Conservation (phyloP, 78 protist species). For the Planoprotostelium fungivorum region DNA sequence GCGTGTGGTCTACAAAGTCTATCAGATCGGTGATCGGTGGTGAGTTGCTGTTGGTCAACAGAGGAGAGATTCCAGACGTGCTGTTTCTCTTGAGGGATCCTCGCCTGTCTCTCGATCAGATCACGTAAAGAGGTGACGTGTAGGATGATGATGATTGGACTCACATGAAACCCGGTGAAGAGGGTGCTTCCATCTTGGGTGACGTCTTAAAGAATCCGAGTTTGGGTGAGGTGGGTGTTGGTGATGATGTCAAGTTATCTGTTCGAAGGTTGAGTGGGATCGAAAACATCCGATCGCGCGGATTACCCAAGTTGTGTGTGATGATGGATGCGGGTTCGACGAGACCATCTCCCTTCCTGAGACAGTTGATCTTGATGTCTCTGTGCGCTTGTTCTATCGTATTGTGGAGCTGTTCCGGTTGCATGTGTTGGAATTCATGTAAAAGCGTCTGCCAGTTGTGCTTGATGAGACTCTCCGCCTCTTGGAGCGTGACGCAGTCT, state of each 20-base stretch:
- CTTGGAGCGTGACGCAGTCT: neutral
- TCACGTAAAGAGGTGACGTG: too few relatives aligned
- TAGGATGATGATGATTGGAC: too few relatives aligned
- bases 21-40: neutral
- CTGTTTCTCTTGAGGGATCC: too few relatives aligned
- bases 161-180: neutral
- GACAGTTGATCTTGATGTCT: neutral
- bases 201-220: neutral
- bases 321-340: neutral
- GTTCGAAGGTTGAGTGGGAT: too few relatives aligned
- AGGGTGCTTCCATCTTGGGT: neutral
- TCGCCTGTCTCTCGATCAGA: too few relatives aligned
- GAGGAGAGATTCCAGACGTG: too few relatives aligned
- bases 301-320: neutral
- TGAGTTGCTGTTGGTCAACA: neutral
- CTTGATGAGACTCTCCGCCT: neutral
- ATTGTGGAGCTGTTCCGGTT: neutral
- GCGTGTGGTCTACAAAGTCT: neutral
- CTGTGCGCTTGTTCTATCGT: neutral
- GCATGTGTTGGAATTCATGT: neutral
- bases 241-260: neutral
- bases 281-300: neutral
- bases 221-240: neutral
- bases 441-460: neutral
- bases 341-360: neutral